These are phyloP conservation scores for Triticum timopheevii DNA, from an alignment of 176 grass and related monocot genomes.

Conservation along the genomic window DNA sequence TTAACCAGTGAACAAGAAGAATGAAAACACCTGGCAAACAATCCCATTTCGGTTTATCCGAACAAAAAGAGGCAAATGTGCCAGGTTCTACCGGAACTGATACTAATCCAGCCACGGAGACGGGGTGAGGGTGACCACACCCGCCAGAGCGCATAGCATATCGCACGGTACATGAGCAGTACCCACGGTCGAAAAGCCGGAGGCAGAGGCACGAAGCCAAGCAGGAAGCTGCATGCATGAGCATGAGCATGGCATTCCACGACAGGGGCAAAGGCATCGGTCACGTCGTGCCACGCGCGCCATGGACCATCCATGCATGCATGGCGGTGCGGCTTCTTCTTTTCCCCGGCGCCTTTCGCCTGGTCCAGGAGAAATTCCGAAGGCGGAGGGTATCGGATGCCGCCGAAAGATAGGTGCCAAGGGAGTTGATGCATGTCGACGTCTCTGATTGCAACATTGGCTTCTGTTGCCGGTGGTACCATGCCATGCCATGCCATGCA, in stretches of 20 bases:
- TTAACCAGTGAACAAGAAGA: not conserved
- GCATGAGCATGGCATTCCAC: not conserved
- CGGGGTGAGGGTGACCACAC: not conserved
- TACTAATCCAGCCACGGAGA: no score
- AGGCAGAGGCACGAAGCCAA: not conserved
- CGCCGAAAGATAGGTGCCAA: conserved; percentile 42
- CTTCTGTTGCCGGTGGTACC: conserved; percentile 23
- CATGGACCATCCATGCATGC: not conserved
- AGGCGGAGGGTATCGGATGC: conserved; percentile 17
- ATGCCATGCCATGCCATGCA: not conserved
- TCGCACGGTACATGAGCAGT: not conserved
- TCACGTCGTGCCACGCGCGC: not conserved
- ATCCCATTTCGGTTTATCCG: not conserved
- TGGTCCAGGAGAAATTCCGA: conserved; percentile 27
- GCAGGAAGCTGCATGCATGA: conserved; percentile 22
- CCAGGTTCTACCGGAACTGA: not conserved
- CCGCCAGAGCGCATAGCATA: not conserved
- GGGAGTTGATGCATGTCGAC: conserved; percentile 13
- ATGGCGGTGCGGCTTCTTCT: conserved; percentile 29
- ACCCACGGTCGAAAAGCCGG: not conserved
- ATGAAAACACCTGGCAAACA: not conserved
- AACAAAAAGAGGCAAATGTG: not conserved
- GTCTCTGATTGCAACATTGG: not conserved
- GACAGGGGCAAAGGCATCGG: not conserved
- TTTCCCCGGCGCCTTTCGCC: conserved; percentile 30